phyloP scores from a whole-genome alignment of 192 early-diverging fungal genomes.

The Coemansia sp. region DNA sequence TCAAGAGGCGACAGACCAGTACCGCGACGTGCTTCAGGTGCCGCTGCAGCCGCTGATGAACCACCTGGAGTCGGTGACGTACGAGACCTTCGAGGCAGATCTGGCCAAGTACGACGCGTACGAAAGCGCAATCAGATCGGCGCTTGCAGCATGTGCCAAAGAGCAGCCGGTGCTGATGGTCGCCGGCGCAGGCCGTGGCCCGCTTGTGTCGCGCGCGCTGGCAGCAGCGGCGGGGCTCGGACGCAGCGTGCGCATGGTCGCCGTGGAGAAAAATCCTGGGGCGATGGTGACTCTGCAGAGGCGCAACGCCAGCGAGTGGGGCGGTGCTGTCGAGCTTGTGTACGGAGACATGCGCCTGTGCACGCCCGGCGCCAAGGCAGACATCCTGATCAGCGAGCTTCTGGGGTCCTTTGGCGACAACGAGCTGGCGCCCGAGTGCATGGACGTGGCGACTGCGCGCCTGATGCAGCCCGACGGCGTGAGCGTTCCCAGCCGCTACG shows the following conservation, averaged over 20 bases:
- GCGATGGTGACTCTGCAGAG: conserved; percentile 82
- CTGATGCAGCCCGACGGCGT: conserved; percentile 74
- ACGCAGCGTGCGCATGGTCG: conserved; percentile 69
- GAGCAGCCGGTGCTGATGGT: conserved; percentile 72
- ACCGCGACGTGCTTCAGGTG: conserved; percentile 87
- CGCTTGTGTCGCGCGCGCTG: conserved; percentile 87
- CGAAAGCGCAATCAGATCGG: conserved; percentile 67
- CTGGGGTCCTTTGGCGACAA: conserved; percentile 99
- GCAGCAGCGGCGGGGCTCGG: conserved; percentile 66
- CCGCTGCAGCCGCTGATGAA: conserved; percentile 92
- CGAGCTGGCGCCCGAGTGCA: conserved; percentile 98
- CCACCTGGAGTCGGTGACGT: conserved; percentile 89
- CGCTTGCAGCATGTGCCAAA: conserved; percentile 42
- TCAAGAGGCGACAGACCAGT: conserved; percentile 61
- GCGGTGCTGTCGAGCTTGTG: conserved; percentile 75
- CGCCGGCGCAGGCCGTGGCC: conserved; percentile 94
- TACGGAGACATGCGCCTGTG: conserved; percentile 91
- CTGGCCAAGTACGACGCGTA: conserved; percentile 92
- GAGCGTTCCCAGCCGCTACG: conserved; percentile 87
- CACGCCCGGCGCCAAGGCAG: conserved; percentile 70
- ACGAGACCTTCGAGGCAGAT: conserved; percentile 96
- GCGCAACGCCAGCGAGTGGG: conserved; percentile 75
- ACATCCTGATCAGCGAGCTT: conserved; percentile 95
- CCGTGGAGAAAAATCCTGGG: conserved; percentile 96
- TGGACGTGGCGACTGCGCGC: conserved; percentile 80